Conservation (phyloP, 148 eudicot genomes). For the Camellia sinensis region DNA sequence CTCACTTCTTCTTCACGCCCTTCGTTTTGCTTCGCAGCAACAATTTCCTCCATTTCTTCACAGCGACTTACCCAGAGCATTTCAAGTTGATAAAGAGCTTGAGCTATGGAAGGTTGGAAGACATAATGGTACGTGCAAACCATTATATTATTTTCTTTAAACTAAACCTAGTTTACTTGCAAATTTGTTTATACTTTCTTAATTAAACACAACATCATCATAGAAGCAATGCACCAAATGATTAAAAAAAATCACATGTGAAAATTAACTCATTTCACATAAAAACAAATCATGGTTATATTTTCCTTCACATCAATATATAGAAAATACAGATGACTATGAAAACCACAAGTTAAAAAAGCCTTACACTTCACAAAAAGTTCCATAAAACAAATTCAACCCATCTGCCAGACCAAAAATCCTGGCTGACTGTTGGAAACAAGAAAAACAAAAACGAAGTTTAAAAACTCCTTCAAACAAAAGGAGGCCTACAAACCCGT, state of each 20-base stretch:
- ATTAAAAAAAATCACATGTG: background rate
- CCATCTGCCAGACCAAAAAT: constrained; percentile 27
- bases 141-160: background rate
- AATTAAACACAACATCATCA: background rate
- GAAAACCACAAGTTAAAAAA: constrained; percentile 1
- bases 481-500: constrained; percentile 4
- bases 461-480: constrained; percentile 11
- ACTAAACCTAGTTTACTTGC: background rate
- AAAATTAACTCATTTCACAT: background rate
- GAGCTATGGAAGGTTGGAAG: too few relatives aligned
- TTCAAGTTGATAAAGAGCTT: too few relatives aligned
- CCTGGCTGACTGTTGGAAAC: constrained; percentile 12
- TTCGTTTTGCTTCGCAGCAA: too few relatives aligned
- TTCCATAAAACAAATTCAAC: constrained; percentile 7
- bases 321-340: background rate
- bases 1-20: too few relatives aligned
- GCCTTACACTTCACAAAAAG: constrained; percentile 1
- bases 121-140: too few relatives aligned
- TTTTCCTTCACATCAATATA: background rate
- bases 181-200: background rate
- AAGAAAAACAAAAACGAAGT: background rate
- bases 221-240: background rate
- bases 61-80: too few relatives aligned
- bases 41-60: too few relatives aligned
- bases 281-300: background rate